phyloP scores from a whole-genome alignment of 78 protist genomes.

The Guillardia theta region DNA sequence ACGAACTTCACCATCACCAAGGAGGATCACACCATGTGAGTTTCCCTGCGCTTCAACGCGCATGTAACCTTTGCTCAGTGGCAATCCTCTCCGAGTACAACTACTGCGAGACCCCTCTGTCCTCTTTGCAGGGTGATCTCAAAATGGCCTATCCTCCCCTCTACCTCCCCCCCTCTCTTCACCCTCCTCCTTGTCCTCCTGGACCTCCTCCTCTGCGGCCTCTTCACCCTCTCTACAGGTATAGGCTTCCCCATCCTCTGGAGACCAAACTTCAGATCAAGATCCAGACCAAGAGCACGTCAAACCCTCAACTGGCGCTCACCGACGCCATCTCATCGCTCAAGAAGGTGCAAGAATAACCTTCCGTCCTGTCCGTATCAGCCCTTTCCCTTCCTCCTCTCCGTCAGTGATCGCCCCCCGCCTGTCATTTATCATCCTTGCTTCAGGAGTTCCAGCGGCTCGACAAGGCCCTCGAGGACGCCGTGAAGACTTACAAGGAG shows the following conservation, averaged over 20 bases:
- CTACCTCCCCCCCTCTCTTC: too few relatives aligned
- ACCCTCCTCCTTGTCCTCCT: too few relatives aligned
- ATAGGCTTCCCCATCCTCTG: slow-evolving; percentile 2
- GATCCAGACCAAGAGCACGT: slow-evolving; percentile 16
- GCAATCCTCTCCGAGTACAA: not conserved
- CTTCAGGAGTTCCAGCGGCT: slow-evolving; percentile 11
- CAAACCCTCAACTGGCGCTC: not conserved
- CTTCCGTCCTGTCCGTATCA: not conserved
- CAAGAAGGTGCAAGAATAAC: not conserved
- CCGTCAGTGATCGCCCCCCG: not conserved
- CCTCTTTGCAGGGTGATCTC: slow-evolving; percentile 23
- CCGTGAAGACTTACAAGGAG: not conserved
- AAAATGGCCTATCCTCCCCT: too few relatives aligned
- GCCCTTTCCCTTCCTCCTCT: not conserved
- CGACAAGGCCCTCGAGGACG: not conserved
- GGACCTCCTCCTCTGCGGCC: too few relatives aligned
- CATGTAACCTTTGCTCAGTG: not conserved
- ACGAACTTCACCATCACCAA: not conserved
- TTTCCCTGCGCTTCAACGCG: not conserved
- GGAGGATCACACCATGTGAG: not conserved
- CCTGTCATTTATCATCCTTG: not conserved
- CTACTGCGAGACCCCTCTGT: not conserved
- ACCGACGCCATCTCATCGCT: not conserved
- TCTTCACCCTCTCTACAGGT: too few relatives aligned
- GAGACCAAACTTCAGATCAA: not conserved